These are phyloP conservation scores for Synchytrium microbalum DNA, from an alignment of 371 early-diverging fungal genomes.

Conservation along the genomic window DNA sequence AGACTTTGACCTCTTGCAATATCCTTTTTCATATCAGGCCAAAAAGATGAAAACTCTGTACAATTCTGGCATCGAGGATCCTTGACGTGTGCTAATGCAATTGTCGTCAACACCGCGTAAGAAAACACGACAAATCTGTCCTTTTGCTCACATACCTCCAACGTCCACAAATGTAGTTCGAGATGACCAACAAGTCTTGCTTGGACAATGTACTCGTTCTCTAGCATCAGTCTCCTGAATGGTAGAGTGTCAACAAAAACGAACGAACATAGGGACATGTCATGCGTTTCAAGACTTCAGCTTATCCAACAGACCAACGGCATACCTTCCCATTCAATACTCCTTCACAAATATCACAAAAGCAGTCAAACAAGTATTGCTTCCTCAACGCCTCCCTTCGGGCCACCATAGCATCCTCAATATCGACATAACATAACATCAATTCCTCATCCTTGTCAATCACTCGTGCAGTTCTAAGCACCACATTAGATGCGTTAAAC, in stretches of 20 bases:
- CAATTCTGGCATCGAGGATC: no score
- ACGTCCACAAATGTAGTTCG: neutral
- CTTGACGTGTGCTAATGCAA: no score
- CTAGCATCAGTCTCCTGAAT: neutral
- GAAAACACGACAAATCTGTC: no score
- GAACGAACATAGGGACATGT: no score
- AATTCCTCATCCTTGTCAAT: neutral
- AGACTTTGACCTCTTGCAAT: neutral
- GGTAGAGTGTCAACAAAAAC: no score
- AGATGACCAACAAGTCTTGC: neutral
- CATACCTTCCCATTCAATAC: neutral
- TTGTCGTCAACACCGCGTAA: no score
- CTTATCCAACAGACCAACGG: no score
- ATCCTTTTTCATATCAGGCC: neutral
- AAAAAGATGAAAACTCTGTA: no score
- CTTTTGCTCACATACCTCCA: neutral
- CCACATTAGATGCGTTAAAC: neutral
- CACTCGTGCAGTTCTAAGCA: neutral
- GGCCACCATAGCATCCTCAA: neutral
- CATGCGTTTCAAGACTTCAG: no score
- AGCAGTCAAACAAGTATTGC: conserved; percentile 1
- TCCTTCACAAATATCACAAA: neutral
- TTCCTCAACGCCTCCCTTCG: neutral
- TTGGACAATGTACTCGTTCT: neutral
- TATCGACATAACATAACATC: neutral